phyloP scores from a whole-genome alignment of 163 green algal species.

The Trebouxia gelatinosa region DNA sequence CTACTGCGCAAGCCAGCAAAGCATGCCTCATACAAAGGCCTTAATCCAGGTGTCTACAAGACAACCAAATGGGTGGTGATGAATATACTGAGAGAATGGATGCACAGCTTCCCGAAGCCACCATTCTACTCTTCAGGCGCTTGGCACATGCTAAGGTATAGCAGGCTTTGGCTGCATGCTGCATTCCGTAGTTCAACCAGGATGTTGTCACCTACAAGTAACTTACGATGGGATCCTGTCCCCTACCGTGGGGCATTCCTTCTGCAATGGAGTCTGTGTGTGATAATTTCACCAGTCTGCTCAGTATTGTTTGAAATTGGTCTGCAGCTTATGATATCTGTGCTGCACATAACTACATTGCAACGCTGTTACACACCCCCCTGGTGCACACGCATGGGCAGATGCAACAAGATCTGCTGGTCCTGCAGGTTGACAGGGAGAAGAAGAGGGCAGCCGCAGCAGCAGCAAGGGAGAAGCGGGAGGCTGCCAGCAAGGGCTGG shows the following conservation, averaged over 20 bases:
- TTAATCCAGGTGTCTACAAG: constrained; percentile 51
- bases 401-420: not conserved
- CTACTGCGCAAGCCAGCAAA: too few relatives aligned
- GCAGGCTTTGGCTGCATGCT: not conserved
- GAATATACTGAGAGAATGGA: constrained; percentile 61
- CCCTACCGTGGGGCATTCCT: too few relatives aligned
- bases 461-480: constrained; percentile 40
- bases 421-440: constrained; percentile 46
- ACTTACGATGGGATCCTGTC: too few relatives aligned
- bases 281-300: not conserved
- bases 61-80: constrained; percentile 43
- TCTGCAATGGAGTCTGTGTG: not conserved
- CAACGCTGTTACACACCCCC: not conserved
- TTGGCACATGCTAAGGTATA: constrained; percentile 59
- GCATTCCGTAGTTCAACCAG: not conserved
- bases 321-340: too few relatives aligned
- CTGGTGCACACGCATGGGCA: not conserved
- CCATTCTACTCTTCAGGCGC: constrained; percentile 76
- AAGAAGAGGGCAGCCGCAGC: constrained; percentile 37
- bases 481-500: constrained; percentile 43
- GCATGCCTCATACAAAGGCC: too few relatives aligned
- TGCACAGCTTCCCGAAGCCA: constrained; percentile 59
- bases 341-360: too few relatives aligned
- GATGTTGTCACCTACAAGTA: not conserved
- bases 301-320: not conserved